Evolutionary conservation across 2,329 filamentous ascomycete species (phyloP), one percentile per base, ranked within the genome.

Genomic region (Parastagonospora avenae): DNA sequence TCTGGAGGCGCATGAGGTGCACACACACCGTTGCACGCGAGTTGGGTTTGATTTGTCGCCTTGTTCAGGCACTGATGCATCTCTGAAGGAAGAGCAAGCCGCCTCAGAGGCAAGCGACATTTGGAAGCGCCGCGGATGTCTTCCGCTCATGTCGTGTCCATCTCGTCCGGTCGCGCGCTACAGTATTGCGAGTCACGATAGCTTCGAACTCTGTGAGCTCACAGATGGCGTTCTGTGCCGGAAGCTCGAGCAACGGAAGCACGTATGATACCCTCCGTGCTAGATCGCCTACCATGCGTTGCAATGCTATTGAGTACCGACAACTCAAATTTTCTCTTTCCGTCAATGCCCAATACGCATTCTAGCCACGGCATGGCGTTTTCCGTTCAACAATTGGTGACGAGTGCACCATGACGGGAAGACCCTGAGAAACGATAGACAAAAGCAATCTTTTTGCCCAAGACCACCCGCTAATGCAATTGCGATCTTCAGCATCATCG

Each of bases 401-500:
- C 28, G 10, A 24, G 19, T 36, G 31, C 37, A 14, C 31, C 37
- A 24, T n/a, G 11, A 33, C 24, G 27, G n/a, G 16, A 24, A 38
- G 28, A 43, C 48, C 40, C 32, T 40, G 24, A 28, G 15, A 35
- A 42, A 42, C 45, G 42, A 41, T 51, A 32, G 48, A 33, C 33
- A 33, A 38, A 32, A 45, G 31, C 14, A 40, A 48, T 24, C 19
- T 27, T 33, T 7, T 16, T n/a, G 33, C 29, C 15, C 30, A 14
- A 42, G 24, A 31, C 4, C 36, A 45, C 15, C 19, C 40, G 49
- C 46, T 48, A 38, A 15, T 33, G 11, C 46, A 51, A 69, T 69
- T 67, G 53, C 47, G 65, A 69, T 69, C 62, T 56, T 61, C 65
- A 48, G 36, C 37, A 45, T 46, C 40, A 47, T 16, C 50, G 53